Evolutionary conservation across 2,329 filamentous ascomycete species (phyloP).

Genomic region (Mollisia scopiformis): DNA sequence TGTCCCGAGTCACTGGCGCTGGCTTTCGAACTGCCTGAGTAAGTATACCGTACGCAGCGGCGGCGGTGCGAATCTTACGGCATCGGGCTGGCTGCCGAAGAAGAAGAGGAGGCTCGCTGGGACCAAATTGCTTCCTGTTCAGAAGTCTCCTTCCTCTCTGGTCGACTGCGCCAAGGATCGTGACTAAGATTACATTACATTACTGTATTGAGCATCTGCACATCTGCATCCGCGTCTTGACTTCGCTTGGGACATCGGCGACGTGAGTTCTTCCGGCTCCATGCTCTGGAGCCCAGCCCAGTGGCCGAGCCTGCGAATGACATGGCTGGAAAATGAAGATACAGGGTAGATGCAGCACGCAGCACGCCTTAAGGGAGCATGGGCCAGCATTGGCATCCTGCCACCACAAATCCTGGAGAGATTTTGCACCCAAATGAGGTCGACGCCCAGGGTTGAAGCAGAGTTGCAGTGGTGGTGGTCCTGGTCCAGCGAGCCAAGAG

Average conservation of each 20-base stretch:
- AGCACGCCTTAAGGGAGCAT: not conserved
- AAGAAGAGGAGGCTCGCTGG: not conserved
- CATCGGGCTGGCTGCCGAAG: not conserved
- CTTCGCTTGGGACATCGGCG: not conserved
- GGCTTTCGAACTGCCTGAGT: not conserved
- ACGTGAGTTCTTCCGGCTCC: not conserved
- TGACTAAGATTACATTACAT: too few species aligned
- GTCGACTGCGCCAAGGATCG: not conserved
- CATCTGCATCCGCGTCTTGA: not conserved
- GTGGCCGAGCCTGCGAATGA: not conserved
- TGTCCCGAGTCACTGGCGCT: too few species aligned
- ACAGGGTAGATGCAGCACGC: not conserved
- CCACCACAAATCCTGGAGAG: not conserved
- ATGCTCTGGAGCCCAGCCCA: not conserved
- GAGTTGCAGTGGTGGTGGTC: too few species aligned
- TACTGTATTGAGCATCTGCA: not conserved
- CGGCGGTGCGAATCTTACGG: not conserved
- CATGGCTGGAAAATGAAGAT: not conserved
- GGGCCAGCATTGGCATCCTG: conserved; percentile 13
- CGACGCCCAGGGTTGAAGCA: too few species aligned
- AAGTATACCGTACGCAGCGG: not conserved
- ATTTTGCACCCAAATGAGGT: too few species aligned
- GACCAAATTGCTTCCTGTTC: not conserved
- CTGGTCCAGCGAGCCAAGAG: too few species aligned
- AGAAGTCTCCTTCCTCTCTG: not conserved